Evolutionary conservation across 441 rosid species (phyloP).

Genomic region (Hypseocharis bilobata): DNA sequence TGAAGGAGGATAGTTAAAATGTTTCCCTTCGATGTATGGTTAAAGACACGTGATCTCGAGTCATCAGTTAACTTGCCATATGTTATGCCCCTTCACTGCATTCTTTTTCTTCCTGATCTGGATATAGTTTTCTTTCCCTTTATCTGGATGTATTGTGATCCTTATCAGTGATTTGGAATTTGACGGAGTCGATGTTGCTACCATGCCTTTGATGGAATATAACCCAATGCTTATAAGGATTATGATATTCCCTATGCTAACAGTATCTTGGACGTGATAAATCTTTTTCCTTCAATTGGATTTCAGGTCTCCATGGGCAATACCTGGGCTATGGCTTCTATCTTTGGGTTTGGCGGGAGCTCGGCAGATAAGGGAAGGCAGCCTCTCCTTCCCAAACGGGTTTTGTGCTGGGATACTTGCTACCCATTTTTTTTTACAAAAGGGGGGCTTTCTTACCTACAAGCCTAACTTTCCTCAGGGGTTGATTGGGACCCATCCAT

Average conservation of each 20-base stretch:
- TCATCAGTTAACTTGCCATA: too few relatives aligned
- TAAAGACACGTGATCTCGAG: too few relatives aligned
- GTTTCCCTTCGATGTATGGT: too few relatives aligned
- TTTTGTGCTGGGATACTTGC: constrained; percentile 61
- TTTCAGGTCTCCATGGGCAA: constrained; percentile 59
- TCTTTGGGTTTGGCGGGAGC: constrained; percentile 65
- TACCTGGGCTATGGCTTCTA: constrained; percentile 75
- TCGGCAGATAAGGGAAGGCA: constrained; percentile 58
- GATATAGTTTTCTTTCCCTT: too few relatives aligned
- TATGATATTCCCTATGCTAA: not conserved
- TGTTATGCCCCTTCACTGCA: too few relatives aligned
- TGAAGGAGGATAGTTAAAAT: too few relatives aligned
- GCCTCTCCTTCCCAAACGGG: constrained; percentile 64
- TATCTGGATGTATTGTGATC: too few relatives aligned
- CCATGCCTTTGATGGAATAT: too few relatives aligned
- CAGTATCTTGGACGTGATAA: not conserved
- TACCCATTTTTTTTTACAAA: constrained; percentile 52
- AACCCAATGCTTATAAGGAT: not conserved
- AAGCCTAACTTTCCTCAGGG: constrained; percentile 40
- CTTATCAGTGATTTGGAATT: too few relatives aligned
- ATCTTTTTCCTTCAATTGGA: constrained; percentile 13
- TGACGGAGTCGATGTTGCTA: too few relatives aligned
- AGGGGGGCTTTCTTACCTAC: constrained; percentile 54
- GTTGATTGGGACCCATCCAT: constrained; percentile 57
- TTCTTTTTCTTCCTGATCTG: too few relatives aligned